Conservation (phyloP, 2,329 filamentous ascomycete genomes). For the Ceratocystis ficicola region DNA sequence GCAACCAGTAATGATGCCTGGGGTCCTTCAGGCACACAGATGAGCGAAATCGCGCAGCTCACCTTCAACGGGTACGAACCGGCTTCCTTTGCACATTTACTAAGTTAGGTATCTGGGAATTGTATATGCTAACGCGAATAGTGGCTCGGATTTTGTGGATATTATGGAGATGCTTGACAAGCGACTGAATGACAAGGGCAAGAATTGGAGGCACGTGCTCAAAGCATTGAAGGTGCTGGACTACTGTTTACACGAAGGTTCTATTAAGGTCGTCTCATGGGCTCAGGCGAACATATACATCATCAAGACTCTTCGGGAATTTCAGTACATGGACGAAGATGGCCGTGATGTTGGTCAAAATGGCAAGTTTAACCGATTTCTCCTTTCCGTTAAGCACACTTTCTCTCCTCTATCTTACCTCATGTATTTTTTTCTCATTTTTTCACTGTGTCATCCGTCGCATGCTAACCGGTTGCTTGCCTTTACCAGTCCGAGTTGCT, state of each 20-base stretch:
- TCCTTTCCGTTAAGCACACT: not conserved
- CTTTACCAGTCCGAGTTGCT: conserved; percentile 68
- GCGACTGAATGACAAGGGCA: conserved; percentile 95
- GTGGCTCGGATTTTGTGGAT: conserved; percentile 94
- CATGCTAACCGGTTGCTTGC: conserved; percentile 22
- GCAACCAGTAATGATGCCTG: conserved; percentile 98
- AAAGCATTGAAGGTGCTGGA: conserved; percentile 97
- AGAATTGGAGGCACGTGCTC: conserved; percentile 97
- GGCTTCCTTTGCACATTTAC: conserved; percentile 10
- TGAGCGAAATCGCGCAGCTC: conserved; percentile 96
- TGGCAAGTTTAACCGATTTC: conserved; percentile 45
- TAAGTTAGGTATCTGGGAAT: not conserved
- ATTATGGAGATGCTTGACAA: conserved; percentile 99
- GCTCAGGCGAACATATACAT: conserved; percentile 96
- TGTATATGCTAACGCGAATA: conserved; percentile 29
- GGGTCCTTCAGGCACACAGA: conserved; percentile 94
- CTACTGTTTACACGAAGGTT: conserved; percentile 95
- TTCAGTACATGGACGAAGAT: conserved; percentile 92
- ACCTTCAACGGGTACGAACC: conserved; percentile 83
- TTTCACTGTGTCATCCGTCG: not conserved
- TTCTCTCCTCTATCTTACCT: too few relatives aligned
- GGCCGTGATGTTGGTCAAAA: conserved; percentile 92
- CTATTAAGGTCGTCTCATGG: conserved; percentile 93
- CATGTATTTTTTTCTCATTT: not conserved
- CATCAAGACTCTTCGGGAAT: conserved; percentile 95